These are phyloP conservation scores for Rhododendron ovatum DNA, from an alignment of 148 eudicot genomes.

Conservation along the genomic window DNA sequence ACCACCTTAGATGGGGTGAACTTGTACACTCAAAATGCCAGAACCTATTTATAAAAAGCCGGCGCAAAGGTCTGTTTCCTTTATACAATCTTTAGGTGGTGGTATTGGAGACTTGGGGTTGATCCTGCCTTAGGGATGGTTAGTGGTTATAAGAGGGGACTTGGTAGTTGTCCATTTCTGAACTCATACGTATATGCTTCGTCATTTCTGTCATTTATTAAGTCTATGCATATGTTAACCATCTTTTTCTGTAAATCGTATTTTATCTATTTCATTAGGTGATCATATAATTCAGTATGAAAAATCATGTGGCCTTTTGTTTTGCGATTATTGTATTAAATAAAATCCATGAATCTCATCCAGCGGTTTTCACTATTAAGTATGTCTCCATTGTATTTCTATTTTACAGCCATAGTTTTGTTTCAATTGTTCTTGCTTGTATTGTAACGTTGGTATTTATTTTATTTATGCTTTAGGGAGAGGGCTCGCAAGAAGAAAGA, in stretches of 20 bases:
- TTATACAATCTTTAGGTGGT: not conserved
- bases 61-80: not conserved
- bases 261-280: not conserved
- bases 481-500: slow-evolving; percentile 97
- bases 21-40: not conserved
- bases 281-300: not conserved
- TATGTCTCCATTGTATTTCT: not conserved
- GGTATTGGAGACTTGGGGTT: not conserved
- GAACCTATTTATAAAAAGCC: not conserved
- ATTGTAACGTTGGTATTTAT: not conserved
- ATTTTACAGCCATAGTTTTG: not conserved
- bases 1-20: not conserved
- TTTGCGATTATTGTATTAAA: not conserved
- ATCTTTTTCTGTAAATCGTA: not conserved
- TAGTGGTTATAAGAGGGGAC: not conserved
- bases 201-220: not conserved
- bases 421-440: not conserved
- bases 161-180: not conserved
- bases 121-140: not conserved
- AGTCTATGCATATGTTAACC: not conserved
- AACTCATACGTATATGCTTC: not conserved
- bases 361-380: not conserved
- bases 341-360: not conserved
- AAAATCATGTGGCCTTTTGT: not conserved
- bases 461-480: slow-evolving; percentile 45